Conservation (phyloP, 305 asterid species). For the Lippia alba region DNA sequence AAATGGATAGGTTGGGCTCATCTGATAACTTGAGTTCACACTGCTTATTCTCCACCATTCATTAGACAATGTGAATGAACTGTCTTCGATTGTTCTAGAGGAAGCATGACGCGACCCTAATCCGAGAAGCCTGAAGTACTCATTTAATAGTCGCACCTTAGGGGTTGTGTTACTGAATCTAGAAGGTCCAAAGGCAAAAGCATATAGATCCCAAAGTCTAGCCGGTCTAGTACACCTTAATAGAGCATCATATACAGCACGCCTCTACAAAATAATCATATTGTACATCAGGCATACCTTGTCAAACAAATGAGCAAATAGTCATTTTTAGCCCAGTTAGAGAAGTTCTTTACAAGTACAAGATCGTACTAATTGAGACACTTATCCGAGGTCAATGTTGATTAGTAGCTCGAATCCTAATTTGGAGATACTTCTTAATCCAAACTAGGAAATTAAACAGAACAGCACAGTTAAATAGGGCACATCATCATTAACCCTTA, state of each 20-base stretch:
- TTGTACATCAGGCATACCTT: conserved; percentile 26
- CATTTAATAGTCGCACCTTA: conserved; percentile 79
- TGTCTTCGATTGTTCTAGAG: conserved; percentile 67
- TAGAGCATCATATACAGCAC: conserved; percentile 82
- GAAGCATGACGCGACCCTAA: conserved; percentile 62
- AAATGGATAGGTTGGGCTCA: conserved; percentile 92
- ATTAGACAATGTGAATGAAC: conserved; percentile 73
- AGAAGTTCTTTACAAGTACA: conserved; percentile 16
- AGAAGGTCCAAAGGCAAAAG: conserved; percentile 75
- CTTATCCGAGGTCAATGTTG: conserved; percentile 4
- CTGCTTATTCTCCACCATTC: conserved; percentile 93
- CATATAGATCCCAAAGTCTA: conserved; percentile 92
- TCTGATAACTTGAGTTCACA: conserved; percentile 69
- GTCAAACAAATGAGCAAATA: conserved; percentile 14
- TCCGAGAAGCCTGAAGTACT: conserved; percentile 94
- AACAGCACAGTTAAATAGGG: neutral
- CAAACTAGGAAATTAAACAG: conserved; percentile 1
- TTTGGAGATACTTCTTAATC: neutral
- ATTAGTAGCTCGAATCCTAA: conserved; percentile 1
- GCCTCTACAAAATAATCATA: conserved; percentile 70
- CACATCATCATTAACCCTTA: neutral
- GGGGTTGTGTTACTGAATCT: conserved; percentile 64
- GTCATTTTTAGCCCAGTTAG: conserved; percentile 22
- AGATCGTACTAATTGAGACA: neutral
- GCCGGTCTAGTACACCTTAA: conserved; percentile 76